Conservation (phyloP, 129 eudicot species). For the Tagetes erecta region DNA sequence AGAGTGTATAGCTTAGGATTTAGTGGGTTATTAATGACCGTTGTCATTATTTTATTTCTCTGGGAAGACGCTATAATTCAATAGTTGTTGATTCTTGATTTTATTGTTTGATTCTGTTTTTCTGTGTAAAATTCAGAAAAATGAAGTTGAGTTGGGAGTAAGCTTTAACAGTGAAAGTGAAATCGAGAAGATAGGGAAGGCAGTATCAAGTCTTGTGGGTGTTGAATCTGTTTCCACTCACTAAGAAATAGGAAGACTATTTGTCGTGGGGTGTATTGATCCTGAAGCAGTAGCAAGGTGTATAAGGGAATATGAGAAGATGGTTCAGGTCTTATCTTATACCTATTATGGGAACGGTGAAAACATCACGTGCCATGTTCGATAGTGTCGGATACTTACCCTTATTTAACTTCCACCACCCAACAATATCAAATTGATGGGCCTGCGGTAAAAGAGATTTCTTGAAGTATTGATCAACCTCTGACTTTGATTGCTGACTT, state of each 20-base stretch:
- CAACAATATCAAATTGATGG: constrained; percentile 57
- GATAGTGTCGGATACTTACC: constrained; percentile 69
- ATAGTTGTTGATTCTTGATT: not conserved
- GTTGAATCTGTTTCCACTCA: constrained; percentile 4
- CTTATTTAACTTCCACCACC: constrained; percentile 76
- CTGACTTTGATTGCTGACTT: constrained; percentile 29
- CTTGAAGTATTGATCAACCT: constrained; percentile 27
- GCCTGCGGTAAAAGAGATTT: constrained; percentile 23
- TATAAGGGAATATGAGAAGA: constrained; percentile 8
- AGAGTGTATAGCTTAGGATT: not conserved
- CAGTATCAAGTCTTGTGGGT: constrained; percentile 14
- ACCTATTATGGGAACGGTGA: constrained; percentile 60
- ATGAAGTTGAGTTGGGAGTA: constrained; percentile 2
- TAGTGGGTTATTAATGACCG: not conserved
- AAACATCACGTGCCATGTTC: constrained; percentile 67
- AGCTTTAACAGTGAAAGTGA: not conserved
- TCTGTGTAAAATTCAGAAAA: not conserved
- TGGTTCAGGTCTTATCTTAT: constrained; percentile 27
- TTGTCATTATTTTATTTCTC: not conserved
- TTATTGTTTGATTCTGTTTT: not conserved
- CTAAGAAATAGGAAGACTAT: constrained; percentile 2
- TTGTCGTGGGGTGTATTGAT: constrained; percentile 13
- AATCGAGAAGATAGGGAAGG: constrained; percentile 11
- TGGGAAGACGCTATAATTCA: not conserved
- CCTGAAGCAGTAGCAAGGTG: constrained; percentile 4